Percentiles rank a stretch among this genome's conserved stretches.
phyloP scores from a whole-genome alignment of 768 basidiomycete species.

The Hygrocybe punicea region DNA sequence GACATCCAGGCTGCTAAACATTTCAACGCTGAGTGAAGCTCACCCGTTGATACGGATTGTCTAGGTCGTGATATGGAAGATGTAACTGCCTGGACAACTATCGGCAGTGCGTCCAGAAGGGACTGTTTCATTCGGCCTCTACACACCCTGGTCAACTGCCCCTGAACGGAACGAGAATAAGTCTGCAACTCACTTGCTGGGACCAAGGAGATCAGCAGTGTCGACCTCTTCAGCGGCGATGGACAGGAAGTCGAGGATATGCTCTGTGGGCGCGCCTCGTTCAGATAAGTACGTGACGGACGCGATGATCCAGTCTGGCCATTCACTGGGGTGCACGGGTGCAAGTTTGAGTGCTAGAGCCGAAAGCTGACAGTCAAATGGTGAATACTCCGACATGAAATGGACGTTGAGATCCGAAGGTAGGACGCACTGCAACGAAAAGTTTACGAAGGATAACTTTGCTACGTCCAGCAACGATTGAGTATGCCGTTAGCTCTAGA shows the following conservation, averaged over 20 bases:
- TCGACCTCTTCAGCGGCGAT: conserved; percentile 83
- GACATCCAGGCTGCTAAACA: conserved; percentile 84
- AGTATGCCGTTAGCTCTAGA: conserved; percentile 65
- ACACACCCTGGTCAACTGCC: conserved; percentile 1
- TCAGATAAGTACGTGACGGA: conserved; percentile 60
- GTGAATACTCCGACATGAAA: conserved; percentile 1
- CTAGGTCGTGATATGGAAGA: conserved; percentile 47
- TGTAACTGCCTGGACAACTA: conserved; percentile 68
- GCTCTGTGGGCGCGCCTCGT: conserved; percentile 55
- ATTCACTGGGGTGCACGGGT: conserved; percentile 53
- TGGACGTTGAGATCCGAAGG: conserved; percentile 6
- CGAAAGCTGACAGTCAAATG: conserved; percentile 45
- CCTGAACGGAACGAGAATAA: background rate
- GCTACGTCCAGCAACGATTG: conserved; percentile 54
- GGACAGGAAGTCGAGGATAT: conserved; percentile 69
- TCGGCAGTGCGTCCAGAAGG: conserved; percentile 61
- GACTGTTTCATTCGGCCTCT: conserved; percentile 66
- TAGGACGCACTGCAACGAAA: conserved; percentile 70
- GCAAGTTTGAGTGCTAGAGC: conserved; percentile 70
- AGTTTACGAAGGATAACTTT: conserved; percentile 81
- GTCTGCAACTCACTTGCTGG: conserved; percentile 58
- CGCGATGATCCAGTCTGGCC: conserved; percentile 75
- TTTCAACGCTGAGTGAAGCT: conserved; percentile 68
- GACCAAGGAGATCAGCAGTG: conserved; percentile 68
- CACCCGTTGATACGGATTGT: conserved; percentile 33